Percentiles rank a stretch among this genome's conserved stretches.
Evolutionary conservation across 2,329 filamentous ascomycete species (phyloP).

Genomic region (Beauveria pseudobassiana): DNA sequence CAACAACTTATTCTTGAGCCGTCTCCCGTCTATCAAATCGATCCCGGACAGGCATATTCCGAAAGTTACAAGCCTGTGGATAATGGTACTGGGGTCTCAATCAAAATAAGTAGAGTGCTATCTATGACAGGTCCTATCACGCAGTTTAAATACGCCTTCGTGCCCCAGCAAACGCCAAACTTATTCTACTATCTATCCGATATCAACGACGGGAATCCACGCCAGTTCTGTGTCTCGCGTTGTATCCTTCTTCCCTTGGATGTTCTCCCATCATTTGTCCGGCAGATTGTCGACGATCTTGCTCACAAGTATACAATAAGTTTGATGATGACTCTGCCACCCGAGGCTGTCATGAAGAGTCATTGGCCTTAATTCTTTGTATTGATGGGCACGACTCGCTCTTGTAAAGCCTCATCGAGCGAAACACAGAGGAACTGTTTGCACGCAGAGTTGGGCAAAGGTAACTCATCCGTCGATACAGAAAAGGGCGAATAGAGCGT

Average conservation of each 20-base stretch:
- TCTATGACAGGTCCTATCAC: not conserved
- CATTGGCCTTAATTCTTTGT: not conserved
- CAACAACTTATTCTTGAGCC: not conserved
- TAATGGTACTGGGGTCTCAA: not conserved
- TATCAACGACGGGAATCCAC: not conserved
- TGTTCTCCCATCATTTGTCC: not conserved
- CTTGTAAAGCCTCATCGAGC: no score
- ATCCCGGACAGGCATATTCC: not conserved
- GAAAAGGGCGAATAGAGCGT: no score
- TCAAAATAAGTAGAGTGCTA: not conserved
- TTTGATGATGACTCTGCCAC: not conserved
- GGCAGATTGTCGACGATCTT: not conserved
- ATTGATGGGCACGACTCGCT: no score
- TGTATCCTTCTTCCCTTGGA: not conserved
- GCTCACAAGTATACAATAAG: not conserved
- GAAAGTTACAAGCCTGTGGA: not conserved
- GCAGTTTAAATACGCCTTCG: not conserved
- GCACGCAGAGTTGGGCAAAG: no score
- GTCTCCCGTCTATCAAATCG: not conserved
- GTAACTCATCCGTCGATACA: no score
- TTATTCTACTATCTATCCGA: not conserved
- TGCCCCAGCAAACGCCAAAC: not conserved
- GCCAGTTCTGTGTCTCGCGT: not conserved
- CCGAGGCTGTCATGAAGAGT: not conserved
- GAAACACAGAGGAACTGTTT: no score